Percentiles rank a stretch among this genome's conserved stretches.
phyloP scores from a whole-genome alignment of 495 filamentous ascomycete species.

The Thermothielavioides terrestris region DNA sequence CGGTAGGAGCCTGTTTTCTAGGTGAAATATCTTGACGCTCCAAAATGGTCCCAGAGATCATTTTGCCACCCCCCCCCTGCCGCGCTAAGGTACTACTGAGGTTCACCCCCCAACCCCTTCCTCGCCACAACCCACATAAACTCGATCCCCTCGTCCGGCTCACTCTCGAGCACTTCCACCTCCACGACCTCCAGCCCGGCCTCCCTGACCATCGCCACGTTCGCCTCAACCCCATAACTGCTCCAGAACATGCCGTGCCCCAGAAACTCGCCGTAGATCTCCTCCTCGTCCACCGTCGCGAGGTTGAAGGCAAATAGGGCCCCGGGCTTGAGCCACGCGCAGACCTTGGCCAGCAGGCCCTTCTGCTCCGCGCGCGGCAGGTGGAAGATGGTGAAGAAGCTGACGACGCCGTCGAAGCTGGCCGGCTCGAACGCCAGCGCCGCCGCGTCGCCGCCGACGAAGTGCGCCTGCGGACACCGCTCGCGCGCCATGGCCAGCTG shows the following conservation, averaged over 20 bases:
- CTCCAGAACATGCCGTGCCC: background rate
- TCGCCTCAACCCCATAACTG: background rate
- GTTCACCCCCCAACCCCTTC: too few species aligned
- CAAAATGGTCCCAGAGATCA: too few species aligned
- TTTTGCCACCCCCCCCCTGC: too few species aligned
- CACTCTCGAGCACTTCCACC: background rate
- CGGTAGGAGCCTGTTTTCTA: too few species aligned
- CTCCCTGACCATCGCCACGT: background rate
- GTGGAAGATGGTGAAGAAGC: background rate
- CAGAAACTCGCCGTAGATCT: background rate
- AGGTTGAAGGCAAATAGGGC: background rate
- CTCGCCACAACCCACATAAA: background rate
- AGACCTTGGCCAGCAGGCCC: background rate
- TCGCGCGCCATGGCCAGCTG: background rate
- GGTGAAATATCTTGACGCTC: too few species aligned
- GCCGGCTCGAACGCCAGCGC: background rate
- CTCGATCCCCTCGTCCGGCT: background rate
- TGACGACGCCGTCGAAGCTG: background rate
- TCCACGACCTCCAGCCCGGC: background rate
- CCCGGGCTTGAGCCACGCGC: background rate
- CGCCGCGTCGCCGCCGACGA: background rate
- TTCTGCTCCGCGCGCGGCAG: background rate
- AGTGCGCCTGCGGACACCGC: background rate
- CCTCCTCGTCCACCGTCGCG: background rate
- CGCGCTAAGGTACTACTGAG: too few species aligned